phyloP scores from a whole-genome alignment of 2,329 filamentous ascomycete genomes.

The Zymoseptoria brevis region DNA sequence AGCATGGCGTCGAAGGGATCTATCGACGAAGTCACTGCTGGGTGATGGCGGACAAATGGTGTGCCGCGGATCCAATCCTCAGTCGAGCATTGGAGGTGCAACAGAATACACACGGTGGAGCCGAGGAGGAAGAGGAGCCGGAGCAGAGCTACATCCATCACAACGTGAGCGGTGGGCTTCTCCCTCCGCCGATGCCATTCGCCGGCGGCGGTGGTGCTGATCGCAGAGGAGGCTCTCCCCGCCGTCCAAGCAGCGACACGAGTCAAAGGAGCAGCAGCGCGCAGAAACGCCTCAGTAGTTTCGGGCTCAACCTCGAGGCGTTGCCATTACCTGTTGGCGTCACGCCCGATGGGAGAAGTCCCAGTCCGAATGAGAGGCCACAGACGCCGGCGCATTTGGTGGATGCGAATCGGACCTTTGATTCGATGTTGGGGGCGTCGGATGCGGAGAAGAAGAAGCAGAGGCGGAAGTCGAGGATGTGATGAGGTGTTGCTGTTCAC shows the following conservation, averaged over 20 bases:
- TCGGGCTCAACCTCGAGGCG: conserved; percentile 41
- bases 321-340: conserved; percentile 39
- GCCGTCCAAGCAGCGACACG: conserved; percentile 12
- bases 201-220: background rate
- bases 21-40: conserved; percentile 64
- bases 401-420: conserved; percentile 41
- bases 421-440: conserved; percentile 36
- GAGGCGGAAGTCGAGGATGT: conserved; percentile 10
- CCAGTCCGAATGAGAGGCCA: conserved; percentile 19
- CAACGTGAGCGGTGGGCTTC: conserved; percentile 5
- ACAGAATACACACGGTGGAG: conserved; percentile 5
- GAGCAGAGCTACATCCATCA: conserved; percentile 5
- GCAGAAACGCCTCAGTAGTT: conserved; percentile 35
- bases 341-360: conserved; percentile 27
- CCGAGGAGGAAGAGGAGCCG: background rate
- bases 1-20: conserved; percentile 59
- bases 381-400: conserved; percentile 24
- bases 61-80: conserved; percentile 33
- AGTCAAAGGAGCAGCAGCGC: conserved; percentile 9
- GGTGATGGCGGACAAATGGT: conserved; percentile 56
- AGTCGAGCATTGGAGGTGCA: conserved; percentile 23
- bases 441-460: conserved; percentile 25
- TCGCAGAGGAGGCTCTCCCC: conserved; percentile 3
- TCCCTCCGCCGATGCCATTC: conserved; percentile 12
- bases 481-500: background rate